These are phyloP conservation scores for Trichophyton verrucosum DNA, from an alignment of 2,329 filamentous ascomycete species.

Conservation along the genomic window DNA sequence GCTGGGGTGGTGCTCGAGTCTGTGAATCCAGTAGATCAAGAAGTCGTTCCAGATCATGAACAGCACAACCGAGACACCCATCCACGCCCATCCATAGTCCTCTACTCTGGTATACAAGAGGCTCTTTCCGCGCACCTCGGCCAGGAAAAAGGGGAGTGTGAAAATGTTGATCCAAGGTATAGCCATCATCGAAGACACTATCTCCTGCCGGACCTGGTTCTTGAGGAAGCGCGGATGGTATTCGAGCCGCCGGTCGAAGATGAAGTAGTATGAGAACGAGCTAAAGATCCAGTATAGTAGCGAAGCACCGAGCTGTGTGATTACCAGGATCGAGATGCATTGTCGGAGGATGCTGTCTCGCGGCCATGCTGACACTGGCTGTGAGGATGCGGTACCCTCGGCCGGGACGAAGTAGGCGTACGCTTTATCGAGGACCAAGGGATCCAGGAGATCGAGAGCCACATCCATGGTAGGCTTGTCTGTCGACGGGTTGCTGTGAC, in stretches of 20 bases:
- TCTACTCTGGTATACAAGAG: slow-evolving; percentile 60
- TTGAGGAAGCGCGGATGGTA: slow-evolving; percentile 74
- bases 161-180: slow-evolving; percentile 64
- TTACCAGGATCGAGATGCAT: slow-evolving; percentile 53
- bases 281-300: slow-evolving; percentile 62
- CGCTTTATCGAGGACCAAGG: slow-evolving; percentile 56
- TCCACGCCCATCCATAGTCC: slow-evolving; percentile 57
- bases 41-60: slow-evolving; percentile 69
- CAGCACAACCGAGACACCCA: slow-evolving; percentile 60
- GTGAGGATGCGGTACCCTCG: slow-evolving; percentile 48
- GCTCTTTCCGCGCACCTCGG: slow-evolving; percentile 63
- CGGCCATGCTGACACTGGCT: slow-evolving; percentile 41
- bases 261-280: slow-evolving; percentile 60
- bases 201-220: slow-evolving; percentile 69
- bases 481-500: neutral
- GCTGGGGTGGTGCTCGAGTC: slow-evolving; percentile 56
- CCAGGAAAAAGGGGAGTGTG: slow-evolving; percentile 62
- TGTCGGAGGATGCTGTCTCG: slow-evolving; percentile 61
- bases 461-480: slow-evolving; percentile 54
- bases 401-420: slow-evolving; percentile 56
- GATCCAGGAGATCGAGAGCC: slow-evolving; percentile 63
- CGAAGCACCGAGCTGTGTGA: slow-evolving; percentile 53
- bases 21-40: slow-evolving; percentile 69
- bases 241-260: slow-evolving; percentile 71
- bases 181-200: slow-evolving; percentile 54